Evolutionary conservation across 2,329 filamentous ascomycete species (phyloP).

Genomic region (Stagonosporopsis chrysanthemi): DNA sequence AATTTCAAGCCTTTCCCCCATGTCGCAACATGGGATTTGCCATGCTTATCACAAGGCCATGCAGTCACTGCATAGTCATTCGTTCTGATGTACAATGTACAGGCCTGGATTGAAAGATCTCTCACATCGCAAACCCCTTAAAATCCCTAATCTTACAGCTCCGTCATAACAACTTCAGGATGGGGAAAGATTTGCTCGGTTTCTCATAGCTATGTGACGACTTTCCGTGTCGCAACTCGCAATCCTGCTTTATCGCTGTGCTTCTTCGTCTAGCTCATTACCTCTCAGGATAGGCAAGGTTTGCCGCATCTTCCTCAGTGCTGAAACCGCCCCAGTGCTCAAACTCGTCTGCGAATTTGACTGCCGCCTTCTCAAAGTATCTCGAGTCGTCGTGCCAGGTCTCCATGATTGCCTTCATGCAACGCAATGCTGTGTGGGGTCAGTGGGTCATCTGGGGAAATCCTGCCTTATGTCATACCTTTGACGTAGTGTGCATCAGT

Average conservation of each 20-base stretch:
- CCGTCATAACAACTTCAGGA: slow-evolving; percentile 7
- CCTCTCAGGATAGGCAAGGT: slow-evolving; percentile 34
- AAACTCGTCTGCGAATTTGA: slow-evolving; percentile 77
- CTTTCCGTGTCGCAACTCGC: neutral
- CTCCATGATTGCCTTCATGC: slow-evolving; percentile 75
- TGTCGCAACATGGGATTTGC: slow-evolving; percentile 10
- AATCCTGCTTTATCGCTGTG: neutral
- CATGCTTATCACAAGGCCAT: slow-evolving; percentile 3
- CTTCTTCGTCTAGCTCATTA: slow-evolving; percentile 12
- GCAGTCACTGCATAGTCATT: neutral
- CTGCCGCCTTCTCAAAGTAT: slow-evolving; percentile 71
- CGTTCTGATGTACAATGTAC: neutral
- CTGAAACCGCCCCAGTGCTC: slow-evolving; percentile 68
- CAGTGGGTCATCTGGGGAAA: neutral
- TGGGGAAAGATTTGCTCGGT: neutral
- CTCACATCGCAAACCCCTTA: neutral
- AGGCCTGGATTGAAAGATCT: slow-evolving; percentile 7
- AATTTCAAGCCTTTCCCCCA: slow-evolving; percentile 3
- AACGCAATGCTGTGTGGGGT: slow-evolving; percentile 65
- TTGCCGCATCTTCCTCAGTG: slow-evolving; percentile 32
- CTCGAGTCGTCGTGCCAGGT: slow-evolving; percentile 77
- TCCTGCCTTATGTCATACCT: slow-evolving; percentile 55
- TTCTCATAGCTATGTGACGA: neutral
- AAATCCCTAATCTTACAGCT: slow-evolving; percentile 2
- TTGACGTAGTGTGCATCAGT: slow-evolving; percentile 88